phyloP scores from a whole-genome alignment of 345 rosid species.

The Mangifera indica region DNA sequence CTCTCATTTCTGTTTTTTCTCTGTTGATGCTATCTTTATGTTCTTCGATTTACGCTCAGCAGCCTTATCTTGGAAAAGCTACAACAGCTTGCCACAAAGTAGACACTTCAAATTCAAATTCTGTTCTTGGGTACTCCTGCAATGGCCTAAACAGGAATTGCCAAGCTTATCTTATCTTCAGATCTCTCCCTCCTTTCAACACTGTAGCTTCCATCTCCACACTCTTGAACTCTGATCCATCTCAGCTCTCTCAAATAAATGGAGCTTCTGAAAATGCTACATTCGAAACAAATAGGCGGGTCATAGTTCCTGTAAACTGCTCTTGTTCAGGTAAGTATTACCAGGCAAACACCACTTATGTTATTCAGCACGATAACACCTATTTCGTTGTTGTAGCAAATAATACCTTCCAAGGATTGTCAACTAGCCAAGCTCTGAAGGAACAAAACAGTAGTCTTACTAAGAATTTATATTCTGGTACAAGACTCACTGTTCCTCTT shows the following conservation, averaged over 20 bases:
- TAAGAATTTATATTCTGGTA: slow-evolving; percentile 28
- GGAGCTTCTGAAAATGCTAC: slow-evolving; percentile 37
- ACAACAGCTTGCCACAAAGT: slow-evolving; percentile 42
- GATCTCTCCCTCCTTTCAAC: slow-evolving; percentile 54
- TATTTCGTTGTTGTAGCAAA: slow-evolving; percentile 46
- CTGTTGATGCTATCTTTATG: slow-evolving; percentile 22
- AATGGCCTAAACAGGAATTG: slow-evolving; percentile 64
- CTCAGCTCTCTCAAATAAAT: slow-evolving; percentile 49
- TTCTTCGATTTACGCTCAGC: slow-evolving; percentile 51
- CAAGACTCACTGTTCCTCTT: slow-evolving; percentile 43
- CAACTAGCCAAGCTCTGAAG: slow-evolving; percentile 74
- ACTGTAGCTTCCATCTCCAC: slow-evolving; percentile 50
- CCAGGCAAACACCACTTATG: slow-evolving; percentile 52
- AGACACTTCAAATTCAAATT: slow-evolving; percentile 29
- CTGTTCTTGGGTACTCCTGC: slow-evolving; percentile 71
- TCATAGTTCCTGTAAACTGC: slow-evolving; percentile 66
- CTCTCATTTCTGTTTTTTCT: slow-evolving; percentile 10
- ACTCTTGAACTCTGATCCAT: slow-evolving; percentile 46
- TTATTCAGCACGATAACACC: slow-evolving; percentile 29
- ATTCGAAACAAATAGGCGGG: slow-evolving; percentile 41
- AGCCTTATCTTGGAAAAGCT: slow-evolving; percentile 53
- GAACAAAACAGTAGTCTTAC: slow-evolving; percentile 32
- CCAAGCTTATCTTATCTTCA: slow-evolving; percentile 55
- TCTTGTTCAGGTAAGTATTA: slow-evolving; percentile 59
- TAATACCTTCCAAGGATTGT: slow-evolving; percentile 62